phyloP scores from a whole-genome alignment of 1,284 basidiomycete species.

The Athelia sp. region DNA sequence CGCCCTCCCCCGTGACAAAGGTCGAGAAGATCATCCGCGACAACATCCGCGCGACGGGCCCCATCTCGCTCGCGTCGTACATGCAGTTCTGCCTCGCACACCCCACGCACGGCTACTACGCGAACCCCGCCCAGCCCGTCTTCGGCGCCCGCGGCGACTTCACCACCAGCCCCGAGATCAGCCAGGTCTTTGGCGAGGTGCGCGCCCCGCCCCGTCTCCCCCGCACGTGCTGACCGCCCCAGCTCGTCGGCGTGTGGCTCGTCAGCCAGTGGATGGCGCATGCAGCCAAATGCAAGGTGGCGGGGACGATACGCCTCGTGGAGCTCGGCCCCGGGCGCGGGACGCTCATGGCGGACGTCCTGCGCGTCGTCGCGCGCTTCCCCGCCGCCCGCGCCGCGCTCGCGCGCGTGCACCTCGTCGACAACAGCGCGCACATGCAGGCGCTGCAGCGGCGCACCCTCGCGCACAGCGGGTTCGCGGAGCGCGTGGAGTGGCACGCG shows the following conservation, averaged over 20 bases:
- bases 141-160: conserved; percentile 92
- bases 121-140: conserved; percentile 65
- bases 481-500: conserved; percentile 74
- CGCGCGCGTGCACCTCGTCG: conserved; percentile 70
- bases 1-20: conserved; percentile 25
- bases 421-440: conserved; percentile 71
- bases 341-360: conserved; percentile 88
- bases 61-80: conserved; percentile 81
- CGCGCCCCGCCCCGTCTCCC: conserved; percentile 14
- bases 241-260: conserved; percentile 87
- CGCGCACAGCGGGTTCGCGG: conserved; percentile 18
- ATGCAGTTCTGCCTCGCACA: conserved; percentile 88
- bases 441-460: conserved; percentile 51
- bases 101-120: conserved; percentile 88
- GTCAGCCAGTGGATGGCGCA: conserved; percentile 66
- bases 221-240: conserved; percentile 28
- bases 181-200: conserved; percentile 96
- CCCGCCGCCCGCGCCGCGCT: conserved; percentile 35
- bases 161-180: conserved; percentile 95
- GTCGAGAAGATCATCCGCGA: conserved; percentile 66
- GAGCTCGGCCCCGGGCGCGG: conserved; percentile 96
- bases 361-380: conserved; percentile 65
- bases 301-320: conserved; percentile 63
- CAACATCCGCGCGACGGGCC: conserved; percentile 80
- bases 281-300: conserved; percentile 36